phyloP scores from a whole-genome alignment of 2,329 filamentous ascomycete genomes.

The Aspergillus sclerotialis region DNA sequence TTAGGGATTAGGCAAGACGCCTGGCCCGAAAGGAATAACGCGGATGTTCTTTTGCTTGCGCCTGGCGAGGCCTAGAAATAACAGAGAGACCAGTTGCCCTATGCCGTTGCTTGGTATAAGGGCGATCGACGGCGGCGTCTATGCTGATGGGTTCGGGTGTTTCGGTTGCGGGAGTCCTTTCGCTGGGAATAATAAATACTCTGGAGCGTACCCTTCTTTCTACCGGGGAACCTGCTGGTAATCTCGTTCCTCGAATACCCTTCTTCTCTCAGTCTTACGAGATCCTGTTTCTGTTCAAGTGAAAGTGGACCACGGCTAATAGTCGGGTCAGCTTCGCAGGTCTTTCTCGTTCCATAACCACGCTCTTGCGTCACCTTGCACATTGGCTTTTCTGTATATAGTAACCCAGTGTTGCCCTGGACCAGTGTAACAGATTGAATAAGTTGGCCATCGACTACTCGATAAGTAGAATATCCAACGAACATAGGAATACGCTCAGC shows the following conservation, averaged over 20 bases:
- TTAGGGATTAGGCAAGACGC: not conserved
- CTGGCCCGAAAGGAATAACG: not conserved
- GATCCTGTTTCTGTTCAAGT: not conserved
- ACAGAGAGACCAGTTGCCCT: not conserved
- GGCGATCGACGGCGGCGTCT: not conserved
- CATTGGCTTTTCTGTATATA: not conserved
- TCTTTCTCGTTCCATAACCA: not conserved
- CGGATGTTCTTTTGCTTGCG: not conserved
- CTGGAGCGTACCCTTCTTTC: not conserved
- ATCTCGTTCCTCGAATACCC: not conserved
- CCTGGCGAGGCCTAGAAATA: not conserved
- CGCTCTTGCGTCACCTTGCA: not conserved
- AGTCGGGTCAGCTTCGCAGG: not conserved
- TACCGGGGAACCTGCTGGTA: not conserved
- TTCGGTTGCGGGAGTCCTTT: not conserved
- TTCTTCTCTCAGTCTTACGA: not conserved
- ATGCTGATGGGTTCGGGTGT: not conserved
- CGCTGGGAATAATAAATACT: slow-evolving; percentile 3
- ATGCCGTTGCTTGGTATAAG: not conserved
- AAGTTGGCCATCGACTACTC: not conserved
- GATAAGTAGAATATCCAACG: not conserved
- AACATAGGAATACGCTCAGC: not conserved
- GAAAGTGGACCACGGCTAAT: not conserved
- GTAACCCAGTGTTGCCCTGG: not conserved
- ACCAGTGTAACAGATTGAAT: not conserved